Evolutionary conservation across 805 yeast genomes (phyloP).

Genomic region (Metschnikowia cubensis): DNA sequence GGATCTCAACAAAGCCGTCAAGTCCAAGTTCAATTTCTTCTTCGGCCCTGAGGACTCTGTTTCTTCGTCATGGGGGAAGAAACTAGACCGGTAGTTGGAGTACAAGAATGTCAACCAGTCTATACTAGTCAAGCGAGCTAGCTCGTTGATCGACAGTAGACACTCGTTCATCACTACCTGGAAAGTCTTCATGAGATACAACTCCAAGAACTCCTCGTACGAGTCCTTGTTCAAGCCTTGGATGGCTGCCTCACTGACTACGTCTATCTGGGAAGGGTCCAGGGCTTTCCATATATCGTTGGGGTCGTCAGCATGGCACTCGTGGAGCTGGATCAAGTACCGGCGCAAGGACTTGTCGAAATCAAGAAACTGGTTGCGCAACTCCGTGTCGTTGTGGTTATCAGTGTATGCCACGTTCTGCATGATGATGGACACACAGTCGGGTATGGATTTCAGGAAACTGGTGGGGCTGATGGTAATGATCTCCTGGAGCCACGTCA

Average conservation of each 20-base stretch:
- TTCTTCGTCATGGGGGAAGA: constrained; percentile 26
- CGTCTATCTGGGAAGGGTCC: constrained; percentile 21
- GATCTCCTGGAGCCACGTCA: constrained; percentile 78
- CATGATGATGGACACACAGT: constrained; percentile 64
- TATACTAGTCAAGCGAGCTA: constrained; percentile 75
- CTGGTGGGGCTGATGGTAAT: constrained; percentile 72
- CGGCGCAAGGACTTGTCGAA: constrained; percentile 33
- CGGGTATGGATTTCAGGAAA: constrained; percentile 69
- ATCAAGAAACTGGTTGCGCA: constrained; percentile 33
- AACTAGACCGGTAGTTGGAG: constrained; percentile 47
- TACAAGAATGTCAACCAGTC: constrained; percentile 89
- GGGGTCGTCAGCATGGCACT: constrained; percentile 16
- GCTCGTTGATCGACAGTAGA: constrained; percentile 50
- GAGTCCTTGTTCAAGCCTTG: constrained; percentile 40
- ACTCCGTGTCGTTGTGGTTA: constrained; percentile 33
- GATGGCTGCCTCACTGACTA: constrained; percentile 51
- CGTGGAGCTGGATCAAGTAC: constrained; percentile 30
- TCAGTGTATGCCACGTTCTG: constrained; percentile 36
- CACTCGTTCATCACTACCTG: constrained; percentile 67
- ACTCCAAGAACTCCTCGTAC: constrained; percentile 38
- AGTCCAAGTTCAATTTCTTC: constrained; percentile 40
- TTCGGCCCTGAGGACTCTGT: constrained; percentile 9
- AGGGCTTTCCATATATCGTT: constrained; percentile 7
- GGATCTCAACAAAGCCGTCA: constrained; percentile 74
- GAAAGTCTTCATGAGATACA: constrained; percentile 49